Percentiles rank a stretch among this genome's conserved stretches.
These are phyloP conservation scores for Cytospora chrysosperma DNA, from an alignment of 2,329 filamentous ascomycete genomes.

Conservation along the genomic window DNA sequence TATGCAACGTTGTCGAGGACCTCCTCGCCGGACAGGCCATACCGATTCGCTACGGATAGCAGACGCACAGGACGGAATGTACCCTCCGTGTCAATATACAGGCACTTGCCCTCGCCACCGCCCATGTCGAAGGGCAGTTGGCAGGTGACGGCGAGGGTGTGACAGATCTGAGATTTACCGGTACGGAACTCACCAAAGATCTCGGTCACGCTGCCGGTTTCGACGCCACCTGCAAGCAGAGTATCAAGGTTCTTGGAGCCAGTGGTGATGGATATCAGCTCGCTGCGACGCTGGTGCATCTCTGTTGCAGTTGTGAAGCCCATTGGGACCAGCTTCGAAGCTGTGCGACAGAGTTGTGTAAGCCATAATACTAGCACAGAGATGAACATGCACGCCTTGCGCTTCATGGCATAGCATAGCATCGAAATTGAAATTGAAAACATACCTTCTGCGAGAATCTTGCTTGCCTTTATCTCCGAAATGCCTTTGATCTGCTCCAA, in stretches of 20 bases:
- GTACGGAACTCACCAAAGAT: conserved; percentile 98
- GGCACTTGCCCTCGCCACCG: conserved; percentile 94
- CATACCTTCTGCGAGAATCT: conserved; percentile 83
- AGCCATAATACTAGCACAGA: not conserved
- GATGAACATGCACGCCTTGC: not conserved
- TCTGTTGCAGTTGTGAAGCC: conserved; percentile 98
- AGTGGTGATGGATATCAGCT: conserved; percentile 96
- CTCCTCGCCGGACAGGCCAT: conserved; percentile 92
- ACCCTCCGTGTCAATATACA: conserved; percentile 98
- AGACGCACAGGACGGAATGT: conserved; percentile 92
- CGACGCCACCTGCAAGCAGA: conserved; percentile 86
- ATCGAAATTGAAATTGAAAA: not conserved
- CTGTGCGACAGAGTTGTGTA: conserved; percentile 42
- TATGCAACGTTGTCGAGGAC: conserved; percentile 98
- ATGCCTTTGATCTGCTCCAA: conserved; percentile 97
- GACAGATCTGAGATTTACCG: conserved; percentile 97
- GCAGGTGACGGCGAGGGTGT: conserved; percentile 97
- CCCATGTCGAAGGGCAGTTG: conserved; percentile 99
- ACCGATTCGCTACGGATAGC: conserved; percentile 88
- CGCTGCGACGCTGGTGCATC: conserved; percentile 95
- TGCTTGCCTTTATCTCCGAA: conserved; percentile 92
- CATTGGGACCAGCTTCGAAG: conserved; percentile 96
- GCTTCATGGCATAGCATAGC: not conserved
- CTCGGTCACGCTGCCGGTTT: conserved; percentile 97
- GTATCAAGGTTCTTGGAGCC: conserved; percentile 98